Conservation (phyloP, 306 rosid species). For the Bauhinia variegata region DNA sequence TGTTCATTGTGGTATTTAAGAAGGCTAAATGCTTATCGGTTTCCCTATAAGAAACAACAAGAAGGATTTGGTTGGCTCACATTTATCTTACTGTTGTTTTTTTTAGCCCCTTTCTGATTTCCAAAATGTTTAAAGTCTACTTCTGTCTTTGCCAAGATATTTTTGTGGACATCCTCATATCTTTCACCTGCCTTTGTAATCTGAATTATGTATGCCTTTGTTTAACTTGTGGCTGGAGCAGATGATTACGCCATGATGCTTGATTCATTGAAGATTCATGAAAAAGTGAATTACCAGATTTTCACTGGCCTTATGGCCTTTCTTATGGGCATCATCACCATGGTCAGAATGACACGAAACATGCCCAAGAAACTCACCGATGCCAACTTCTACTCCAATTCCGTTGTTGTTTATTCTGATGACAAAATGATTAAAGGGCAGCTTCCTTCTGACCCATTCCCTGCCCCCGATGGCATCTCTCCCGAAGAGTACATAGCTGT, state of each 20-base stretch:
- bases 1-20: background rate
- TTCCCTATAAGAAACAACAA: background rate
- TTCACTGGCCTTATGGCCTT: conserved; percentile 71
- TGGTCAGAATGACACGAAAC: conserved; percentile 72
- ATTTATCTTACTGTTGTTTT: background rate
- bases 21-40: background rate
- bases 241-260: conserved; percentile 35
- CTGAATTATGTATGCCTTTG: background rate
- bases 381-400: conserved; percentile 69
- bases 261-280: conserved; percentile 51
- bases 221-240: conserved; percentile 32
- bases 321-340: conserved; percentile 73
- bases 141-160: background rate
- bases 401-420: conserved; percentile 39
- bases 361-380: conserved; percentile 81
- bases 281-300: conserved; percentile 58
- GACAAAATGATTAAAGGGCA: conserved; percentile 37
- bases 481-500: conserved; percentile 32
- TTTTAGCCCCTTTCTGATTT: background rate
- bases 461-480: conserved; percentile 43
- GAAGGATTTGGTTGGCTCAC: background rate
- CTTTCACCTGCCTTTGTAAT: conserved; percentile 16
- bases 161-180: background rate
- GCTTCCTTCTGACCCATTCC: conserved; percentile 35
- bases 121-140: background rate